Evolutionary conservation across 495 filamentous ascomycete genomes (phyloP), one percentile per base, ranked within the genome.

Genomic region (Penicillium argentinense): DNA sequence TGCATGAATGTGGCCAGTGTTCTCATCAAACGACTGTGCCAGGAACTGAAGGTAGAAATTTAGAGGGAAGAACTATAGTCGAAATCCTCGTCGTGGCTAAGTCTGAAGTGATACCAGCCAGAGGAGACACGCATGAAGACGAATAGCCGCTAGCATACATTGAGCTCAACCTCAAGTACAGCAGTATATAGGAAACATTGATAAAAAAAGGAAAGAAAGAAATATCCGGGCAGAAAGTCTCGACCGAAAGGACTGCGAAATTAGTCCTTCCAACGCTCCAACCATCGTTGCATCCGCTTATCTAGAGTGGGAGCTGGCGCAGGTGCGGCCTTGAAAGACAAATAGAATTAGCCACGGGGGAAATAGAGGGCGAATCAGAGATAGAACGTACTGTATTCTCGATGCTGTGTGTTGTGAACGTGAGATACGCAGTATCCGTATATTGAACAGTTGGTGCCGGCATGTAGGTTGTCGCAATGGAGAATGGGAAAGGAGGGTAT

Each of bases 331-430:
- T 74, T 19, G 26, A 21, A 26, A 16, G n/a, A n/a, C n/a, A n/a
- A n/a, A 28, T 38, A 0, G 40, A 14, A 6, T 33, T 4, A n/a
- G 14, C 11, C 9, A 24, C 19, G 13, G 19, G 7, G 8, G 7
- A 13, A 16, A 4, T 9, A n/a, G n/a, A n/a, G 13, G 19, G 7
- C 12, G 7, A 9, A 41, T 17, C 18, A 24, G 27, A 23, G 14
- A 11, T 13, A 14, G 12, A 34, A 74, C 80, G 52, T 76, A 88
- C 85, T 29, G 83, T 77, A 62, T 88, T 89, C 62, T 84, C 77
- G 49, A 74, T 74, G 56, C 74, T 82, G 22, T 60, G 52, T 12
- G 77, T 66, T 14, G 68, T 76, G 57, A 75, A 84, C 5, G 84
- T 86, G 39, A 75, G 56, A 44, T 69, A 64, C 50, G 77, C 69